Percentiles rank a stretch among this genome's conserved stretches.
Conservation (phyloP, 108 stramenopile species). For the Stephanodiscus triporus region DNA sequence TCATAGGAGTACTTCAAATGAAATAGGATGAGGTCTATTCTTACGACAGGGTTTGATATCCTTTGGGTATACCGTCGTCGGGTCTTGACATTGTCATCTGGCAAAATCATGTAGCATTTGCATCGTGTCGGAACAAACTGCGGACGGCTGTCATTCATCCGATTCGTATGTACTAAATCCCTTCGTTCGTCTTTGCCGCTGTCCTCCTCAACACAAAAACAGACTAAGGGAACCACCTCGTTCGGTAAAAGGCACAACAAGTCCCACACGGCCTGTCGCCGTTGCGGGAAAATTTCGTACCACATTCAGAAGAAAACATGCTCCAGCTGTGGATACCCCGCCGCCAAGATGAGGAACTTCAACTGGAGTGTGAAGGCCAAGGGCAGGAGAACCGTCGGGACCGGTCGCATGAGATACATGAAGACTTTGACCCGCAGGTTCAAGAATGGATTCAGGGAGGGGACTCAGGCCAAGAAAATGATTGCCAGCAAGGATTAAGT, state of each 20-base stretch:
- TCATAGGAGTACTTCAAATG: too few relatives aligned
- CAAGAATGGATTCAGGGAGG: slow-evolving; percentile 99
- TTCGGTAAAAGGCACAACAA: slow-evolving; percentile 99
- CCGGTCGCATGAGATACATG: slow-evolving; percentile 99
- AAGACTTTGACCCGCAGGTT: slow-evolving; percentile 97
- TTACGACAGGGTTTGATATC: too few relatives aligned
- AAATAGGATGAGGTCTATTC: too few relatives aligned
- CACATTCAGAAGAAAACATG: slow-evolving; percentile 99
- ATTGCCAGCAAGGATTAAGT: slow-evolving; percentile 61
- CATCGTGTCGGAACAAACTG: background rate
- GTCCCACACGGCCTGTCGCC: slow-evolving; percentile 99
- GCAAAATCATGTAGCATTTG: background rate
- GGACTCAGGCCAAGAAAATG: slow-evolving; percentile 93
- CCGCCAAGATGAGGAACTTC: slow-evolving; percentile 95
- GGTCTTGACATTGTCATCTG: too few relatives aligned
- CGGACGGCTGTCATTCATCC: background rate
- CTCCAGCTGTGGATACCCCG: slow-evolving; percentile 98
- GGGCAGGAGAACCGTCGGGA: slow-evolving; percentile 95
- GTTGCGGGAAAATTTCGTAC: slow-evolving; percentile 98
- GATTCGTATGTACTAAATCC: background rate
- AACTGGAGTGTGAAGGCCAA: slow-evolving; percentile 99
- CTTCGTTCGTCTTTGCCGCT: background rate
- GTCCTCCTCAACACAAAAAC: slow-evolving; percentile 27
- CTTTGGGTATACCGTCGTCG: too few relatives aligned
- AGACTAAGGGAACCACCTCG: slow-evolving; percentile 99